Evolutionary conservation across 1,284 basidiomycete species (phyloP), one percentile per base, ranked within the genome.

Genomic region (Spongiforma sp.): DNA sequence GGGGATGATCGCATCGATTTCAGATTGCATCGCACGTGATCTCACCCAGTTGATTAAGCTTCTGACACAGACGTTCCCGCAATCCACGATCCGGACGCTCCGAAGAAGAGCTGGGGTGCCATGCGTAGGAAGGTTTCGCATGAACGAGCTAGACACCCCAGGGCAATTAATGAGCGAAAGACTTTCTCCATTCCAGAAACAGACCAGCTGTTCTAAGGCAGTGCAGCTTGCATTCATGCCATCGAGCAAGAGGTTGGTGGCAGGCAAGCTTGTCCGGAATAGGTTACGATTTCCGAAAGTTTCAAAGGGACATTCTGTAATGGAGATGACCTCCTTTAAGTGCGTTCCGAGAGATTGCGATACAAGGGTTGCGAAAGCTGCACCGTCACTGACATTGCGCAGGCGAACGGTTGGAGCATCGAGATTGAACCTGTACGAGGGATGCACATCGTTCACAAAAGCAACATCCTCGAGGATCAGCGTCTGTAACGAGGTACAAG

Each of bases 131-230:
- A 61, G 19, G 12, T 39, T 15, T 34, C 26, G 52, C 54, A 68
- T 58, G 63, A 68, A 66, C 30, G 48, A 53, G 28, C 48, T 17
- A 12, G 63, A 57, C 5, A 68, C 6, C 14, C 62, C 66, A 26
- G 54, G 63, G 36, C 65, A 66, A 36, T 65, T 43, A 54, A 66
- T 28, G 36, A 66, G 7, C 11, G 65, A 57, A 3, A 66, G 54
- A 26, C 32, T 43, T 48, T 68, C 63, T 33, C 65, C 65, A n/a
- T 68, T 68, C 67, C 67, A 68, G 28, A 57, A 46, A n/a, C 66
- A 48, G 21, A 68, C 32, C 28, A 66, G 5, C 19, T 65, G 30
- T 15, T 63, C 64, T 3, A 63, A 52, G 2, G 55, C 63, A 21
- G 55, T 11, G 11, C 46, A 10, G 10, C 55, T 50, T 21, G 62